Conservation (phyloP, 2,329 filamentous ascomycete genomes). For the Penicillium glabrum region DNA sequence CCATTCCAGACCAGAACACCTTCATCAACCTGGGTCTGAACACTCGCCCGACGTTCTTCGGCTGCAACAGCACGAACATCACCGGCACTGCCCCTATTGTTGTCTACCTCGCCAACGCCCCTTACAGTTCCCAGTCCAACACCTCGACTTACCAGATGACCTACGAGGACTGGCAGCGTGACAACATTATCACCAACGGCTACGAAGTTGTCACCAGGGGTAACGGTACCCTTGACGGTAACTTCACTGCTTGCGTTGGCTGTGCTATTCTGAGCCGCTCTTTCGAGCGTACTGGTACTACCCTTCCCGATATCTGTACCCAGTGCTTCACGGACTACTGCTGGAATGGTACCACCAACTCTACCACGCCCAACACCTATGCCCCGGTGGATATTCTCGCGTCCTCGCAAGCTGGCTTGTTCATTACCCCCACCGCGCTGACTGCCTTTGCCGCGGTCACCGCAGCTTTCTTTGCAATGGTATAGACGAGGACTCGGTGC, state of each 20-base stretch:
- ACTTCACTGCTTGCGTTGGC: constrained; percentile 82
- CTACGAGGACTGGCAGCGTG: constrained; percentile 66
- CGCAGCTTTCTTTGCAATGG: constrained; percentile 13
- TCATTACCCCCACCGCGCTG: constrained; percentile 14
- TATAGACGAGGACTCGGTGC: neutral
- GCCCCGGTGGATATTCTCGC: constrained; percentile 34
- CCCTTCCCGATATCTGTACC: constrained; percentile 69
- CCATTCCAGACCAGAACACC: constrained; percentile 71
- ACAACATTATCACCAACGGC: constrained; percentile 82
- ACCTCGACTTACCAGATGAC: constrained; percentile 70
- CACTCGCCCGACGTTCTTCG: constrained; percentile 75
- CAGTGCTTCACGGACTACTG: constrained; percentile 81
- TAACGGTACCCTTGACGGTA: constrained; percentile 70
- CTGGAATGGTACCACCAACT: constrained; percentile 77
- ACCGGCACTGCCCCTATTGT: constrained; percentile 63
- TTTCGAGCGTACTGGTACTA: constrained; percentile 67
- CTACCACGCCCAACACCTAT: constrained; percentile 40
- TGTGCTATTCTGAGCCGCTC: constrained; percentile 82
- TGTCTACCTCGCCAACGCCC: constrained; percentile 85
- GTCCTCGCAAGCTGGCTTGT: constrained; percentile 3
- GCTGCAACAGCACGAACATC: constrained; percentile 68
- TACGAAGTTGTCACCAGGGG: constrained; percentile 80
- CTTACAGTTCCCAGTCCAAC: constrained; percentile 76
- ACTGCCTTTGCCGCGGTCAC: constrained; percentile 8
- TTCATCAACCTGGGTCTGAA: constrained; percentile 78